Base-by-base conservation (phyloP, 2,329 filamentous ascomycete genomes). In the Fusarium nurragi region DNA sequence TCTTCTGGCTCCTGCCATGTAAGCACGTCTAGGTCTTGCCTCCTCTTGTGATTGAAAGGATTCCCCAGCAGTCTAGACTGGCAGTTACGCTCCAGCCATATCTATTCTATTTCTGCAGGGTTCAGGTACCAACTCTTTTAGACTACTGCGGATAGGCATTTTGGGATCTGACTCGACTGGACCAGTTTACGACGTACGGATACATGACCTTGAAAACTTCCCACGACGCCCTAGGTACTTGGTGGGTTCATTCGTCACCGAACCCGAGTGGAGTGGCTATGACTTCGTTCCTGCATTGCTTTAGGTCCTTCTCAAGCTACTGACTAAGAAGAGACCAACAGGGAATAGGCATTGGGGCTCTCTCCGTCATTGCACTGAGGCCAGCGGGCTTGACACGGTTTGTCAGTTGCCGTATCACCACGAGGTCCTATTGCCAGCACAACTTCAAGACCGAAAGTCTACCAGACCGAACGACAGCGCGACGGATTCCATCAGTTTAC, bases 271-370 rank as follows among this genome's bases (percentile, higher is more conserved):
- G 60, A 69, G 59, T 62, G 61, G 59, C 53, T 66, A 59, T 49
- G 55, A 54, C 68, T 68, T 71, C 47, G 70, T 72, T 72, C 70
- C 70, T 72, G 70, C 70, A 72, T 71, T 51, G 64, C 67, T 67
- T 49, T 55, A 65, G 60, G 64, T 54, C 59, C 58, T 41, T 49
- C 46, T 51, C 38, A 48, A 32, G 40, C 46, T 48, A 62, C 66
- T 60, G 54, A 60, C 56, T 45, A 58, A 53, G 44, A 67, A 39
- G 36, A 49, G 59, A 60, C 61, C 60, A 61, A 68, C 56, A 54
- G 30, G 55, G 54, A 60, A 57, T 44, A 50, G 52, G 46, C 53
- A 44, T 62, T 60, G 56, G 47, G 61, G 45, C 49, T 55, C 46
- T 48, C 34, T 41, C 26, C 13, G 50, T 37, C 49, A 61, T 51